Evolutionary conservation across 345 rosid species (phyloP).

Genomic region (Streptanthus diversifolius): DNA sequence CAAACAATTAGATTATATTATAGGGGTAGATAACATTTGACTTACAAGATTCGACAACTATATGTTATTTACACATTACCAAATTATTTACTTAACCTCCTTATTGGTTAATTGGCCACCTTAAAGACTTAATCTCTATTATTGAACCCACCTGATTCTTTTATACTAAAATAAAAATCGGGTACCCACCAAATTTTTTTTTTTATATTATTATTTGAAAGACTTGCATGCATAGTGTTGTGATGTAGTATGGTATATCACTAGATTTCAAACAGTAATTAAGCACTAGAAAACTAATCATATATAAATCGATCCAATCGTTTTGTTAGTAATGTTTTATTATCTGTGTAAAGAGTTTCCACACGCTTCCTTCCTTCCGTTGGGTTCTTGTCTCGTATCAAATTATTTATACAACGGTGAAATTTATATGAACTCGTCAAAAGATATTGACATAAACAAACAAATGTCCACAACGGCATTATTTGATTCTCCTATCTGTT

Average conservation of each 20-base stretch:
- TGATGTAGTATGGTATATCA: background rate
- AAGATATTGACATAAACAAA: constrained; percentile 4
- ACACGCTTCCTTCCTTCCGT: background rate
- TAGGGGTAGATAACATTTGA: constrained; percentile 27
- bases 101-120: constrained; percentile 17
- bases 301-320: background rate
- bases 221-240: background rate
- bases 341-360: background rate
- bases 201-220: background rate
- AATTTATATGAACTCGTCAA: constrained; percentile 15
- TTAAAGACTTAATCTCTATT: constrained; percentile 19
- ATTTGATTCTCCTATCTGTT: constrained; percentile 22
- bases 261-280: background rate
- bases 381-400: constrained; percentile 7
- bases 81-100: constrained; percentile 19
- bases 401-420: constrained; percentile 11
- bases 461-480: constrained; percentile 26
- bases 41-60: constrained; percentile 25
- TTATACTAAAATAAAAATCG: background rate
- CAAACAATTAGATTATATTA: constrained; percentile 5
- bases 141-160: constrained; percentile 16
- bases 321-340: background rate
- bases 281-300: background rate
- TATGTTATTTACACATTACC: constrained; percentile 33
- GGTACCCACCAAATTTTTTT: background rate